These are phyloP conservation scores for Agarophyton chilense DNA, from an alignment of 23 red algal genomes.

Conservation along the genomic window DNA sequence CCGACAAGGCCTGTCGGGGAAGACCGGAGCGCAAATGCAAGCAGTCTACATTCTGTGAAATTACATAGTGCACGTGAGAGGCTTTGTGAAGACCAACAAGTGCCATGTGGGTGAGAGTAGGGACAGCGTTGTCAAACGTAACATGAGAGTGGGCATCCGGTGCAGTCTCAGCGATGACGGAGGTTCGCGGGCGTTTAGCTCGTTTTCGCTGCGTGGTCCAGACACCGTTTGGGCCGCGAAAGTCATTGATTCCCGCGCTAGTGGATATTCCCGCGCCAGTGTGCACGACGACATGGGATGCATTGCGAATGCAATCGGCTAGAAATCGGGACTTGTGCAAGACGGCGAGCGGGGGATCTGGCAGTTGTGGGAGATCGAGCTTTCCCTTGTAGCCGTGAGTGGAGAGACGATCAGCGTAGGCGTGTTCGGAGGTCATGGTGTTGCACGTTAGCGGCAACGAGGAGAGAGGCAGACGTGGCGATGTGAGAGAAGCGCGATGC, in stretches of 20 bases:
- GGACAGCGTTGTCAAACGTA: constrained; percentile 69
- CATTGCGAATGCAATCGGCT: constrained; percentile 28
- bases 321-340: constrained; percentile 50
- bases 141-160: not conserved
- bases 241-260: constrained; percentile 86
- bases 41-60: constrained; percentile 96
- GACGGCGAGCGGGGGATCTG: constrained; percentile 51
- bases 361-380: constrained; percentile 53
- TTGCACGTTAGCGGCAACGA: not conserved
- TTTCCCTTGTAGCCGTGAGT: constrained; percentile 68
- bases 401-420: constrained; percentile 78
- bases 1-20: constrained; percentile 55
- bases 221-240: constrained; percentile 84
- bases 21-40: constrained; percentile 87
- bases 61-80: constrained; percentile 66
- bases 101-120: constrained; percentile 91
- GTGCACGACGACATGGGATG: constrained; percentile 73
- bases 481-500: not conserved
- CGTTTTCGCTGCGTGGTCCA: constrained; percentile 70
- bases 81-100: constrained; percentile 43
- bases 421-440: constrained; percentile 39
- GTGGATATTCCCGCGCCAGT: constrained; percentile 94
- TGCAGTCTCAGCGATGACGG: not conserved
- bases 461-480: constrained; percentile 3
- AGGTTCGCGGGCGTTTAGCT: not conserved